Evolutionary conservation across 257 asterid species (phyloP), one percentile per base, ranked within the genome.

Genomic region (Rauvolfia tetraphylla): DNA sequence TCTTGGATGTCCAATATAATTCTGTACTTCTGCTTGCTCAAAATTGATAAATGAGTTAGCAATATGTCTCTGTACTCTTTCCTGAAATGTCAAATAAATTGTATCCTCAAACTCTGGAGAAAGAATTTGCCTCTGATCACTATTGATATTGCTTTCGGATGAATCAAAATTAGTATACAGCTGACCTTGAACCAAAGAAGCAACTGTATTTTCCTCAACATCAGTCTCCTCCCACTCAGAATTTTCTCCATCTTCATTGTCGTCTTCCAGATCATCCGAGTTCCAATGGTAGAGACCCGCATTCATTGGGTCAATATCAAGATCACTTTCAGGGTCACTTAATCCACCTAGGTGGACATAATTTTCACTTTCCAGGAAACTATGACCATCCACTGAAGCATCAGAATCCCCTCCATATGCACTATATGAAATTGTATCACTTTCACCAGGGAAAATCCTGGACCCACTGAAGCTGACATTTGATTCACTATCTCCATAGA

Each of bases 301-400:
- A 79, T 90, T 87, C 99, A 92, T 95, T 57, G 99, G 99, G 76
- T 95, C 97, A 62, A 95, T 91, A 85, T 92, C 98, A 53, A 87
- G 88, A 79, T 90, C 97, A 82, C 88, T 85, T 41, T 92, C 97
- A 18, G 75, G 68, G 49, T 84, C 96, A 81, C 93, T 87, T 72
- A 79, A 90, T 79, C 84, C 88, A 84, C 74, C 85, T 36, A 81
- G 80, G 76, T 72, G 84, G 62, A 71, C 86, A 62, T 81, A 80
- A 66, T 85, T 83, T 39, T 86, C 93, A 74, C 84, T 81, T 65
- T 78, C 96, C 81, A 88, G 48, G 72, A 87, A 65, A 85, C 91
- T 89, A 74, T 72, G 85, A 49, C 85, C 90, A 74, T 93, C 97
- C 75, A 83, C 79, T 29, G 94, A 93, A 79, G 85, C 95, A 86